A percentile compares a stretch with the other conserved stretches of the same genome.
Conservation (phyloP, 139 green algal genomes). For the Choricystis sp. region DNA sequence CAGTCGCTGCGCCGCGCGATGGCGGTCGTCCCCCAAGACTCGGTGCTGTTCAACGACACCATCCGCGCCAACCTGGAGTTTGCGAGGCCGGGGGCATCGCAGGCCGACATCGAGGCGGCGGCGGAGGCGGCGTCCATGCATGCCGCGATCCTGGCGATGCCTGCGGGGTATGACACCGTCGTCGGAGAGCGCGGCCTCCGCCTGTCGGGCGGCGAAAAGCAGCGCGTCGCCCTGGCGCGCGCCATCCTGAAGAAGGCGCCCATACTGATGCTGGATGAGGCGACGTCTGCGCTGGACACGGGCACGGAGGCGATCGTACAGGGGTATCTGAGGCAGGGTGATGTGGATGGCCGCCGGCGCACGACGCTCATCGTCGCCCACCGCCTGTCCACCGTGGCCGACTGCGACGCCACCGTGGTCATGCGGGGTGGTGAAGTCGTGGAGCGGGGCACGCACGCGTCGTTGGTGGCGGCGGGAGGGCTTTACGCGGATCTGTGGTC, state of each 20-base stretch:
- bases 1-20: conserved; percentile 36
- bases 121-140: conserved; percentile 30
- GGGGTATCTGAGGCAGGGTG: conserved; percentile 10
- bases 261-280: conserved; percentile 40
- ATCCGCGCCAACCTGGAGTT: conserved; percentile 41
- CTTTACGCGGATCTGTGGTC: conserved; percentile 21
- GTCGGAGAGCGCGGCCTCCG: conserved; percentile 77
- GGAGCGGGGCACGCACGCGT: conserved; percentile 30
- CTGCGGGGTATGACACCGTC: conserved; percentile 43
- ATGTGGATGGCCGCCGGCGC: conserved; percentile 23
- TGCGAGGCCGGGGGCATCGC: conserved; percentile 32
- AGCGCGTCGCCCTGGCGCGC: conserved; percentile 84
- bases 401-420: conserved; percentile 40
- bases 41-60: conserved; percentile 28
- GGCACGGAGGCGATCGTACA: conserved; percentile 67
- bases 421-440: conserved; percentile 26
- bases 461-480: conserved; percentile 19
- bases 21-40: conserved; percentile 31
- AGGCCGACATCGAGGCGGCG: conserved; percentile 48
- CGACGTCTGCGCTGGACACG: conserved; percentile 70
- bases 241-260: conserved; percentile 33
- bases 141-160: conserved; percentile 36
- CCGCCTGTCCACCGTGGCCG: conserved; percentile 63
- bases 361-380: conserved; percentile 91
- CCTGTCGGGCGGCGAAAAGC: conserved; percentile 86